Conservation (phyloP, 345 rosid species). For the Salix caprea region DNA sequence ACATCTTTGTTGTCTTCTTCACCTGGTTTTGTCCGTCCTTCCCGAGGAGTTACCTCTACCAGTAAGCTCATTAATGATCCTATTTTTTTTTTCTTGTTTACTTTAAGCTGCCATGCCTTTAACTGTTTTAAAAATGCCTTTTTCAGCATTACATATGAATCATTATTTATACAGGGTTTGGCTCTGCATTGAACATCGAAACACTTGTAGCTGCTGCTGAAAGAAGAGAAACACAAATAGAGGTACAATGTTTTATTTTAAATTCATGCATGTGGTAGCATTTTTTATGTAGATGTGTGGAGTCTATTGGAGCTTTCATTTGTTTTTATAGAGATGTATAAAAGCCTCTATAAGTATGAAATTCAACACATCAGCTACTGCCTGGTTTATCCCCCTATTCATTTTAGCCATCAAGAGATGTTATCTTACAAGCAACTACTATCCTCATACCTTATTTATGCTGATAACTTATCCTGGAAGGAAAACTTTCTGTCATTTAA, state of each 20-base stretch:
- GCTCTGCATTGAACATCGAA: constrained; percentile 94
- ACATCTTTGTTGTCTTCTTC: constrained; percentile 47
- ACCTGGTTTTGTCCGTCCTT: constrained; percentile 57
- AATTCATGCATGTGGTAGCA: not conserved
- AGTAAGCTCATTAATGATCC: constrained; percentile 42
- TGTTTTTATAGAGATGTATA: not conserved
- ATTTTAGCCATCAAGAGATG: not conserved
- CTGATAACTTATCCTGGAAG: not conserved
- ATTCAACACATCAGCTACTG: not conserved
- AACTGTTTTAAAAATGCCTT: not conserved
- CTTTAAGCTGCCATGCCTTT: not conserved
- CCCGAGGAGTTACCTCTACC: constrained; percentile 66
- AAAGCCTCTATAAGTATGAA: not conserved
- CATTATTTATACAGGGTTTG: constrained; percentile 59
- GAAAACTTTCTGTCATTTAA: not conserved
- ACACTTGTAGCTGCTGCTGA: constrained; percentile 96
- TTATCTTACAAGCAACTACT: not conserved
- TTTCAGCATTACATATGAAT: constrained; percentile 1
- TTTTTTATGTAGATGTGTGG: not conserved
- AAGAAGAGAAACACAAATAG: constrained; percentile 80
- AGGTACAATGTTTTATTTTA: constrained; percentile 41
- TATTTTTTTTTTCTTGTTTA: not conserved
- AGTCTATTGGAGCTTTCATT: not conserved
- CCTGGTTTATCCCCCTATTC: not conserved
- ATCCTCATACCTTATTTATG: not conserved